phyloP scores from a whole-genome alignment of 371 early-diverging fungal species.

The Chytridium lagenaria region DNA sequence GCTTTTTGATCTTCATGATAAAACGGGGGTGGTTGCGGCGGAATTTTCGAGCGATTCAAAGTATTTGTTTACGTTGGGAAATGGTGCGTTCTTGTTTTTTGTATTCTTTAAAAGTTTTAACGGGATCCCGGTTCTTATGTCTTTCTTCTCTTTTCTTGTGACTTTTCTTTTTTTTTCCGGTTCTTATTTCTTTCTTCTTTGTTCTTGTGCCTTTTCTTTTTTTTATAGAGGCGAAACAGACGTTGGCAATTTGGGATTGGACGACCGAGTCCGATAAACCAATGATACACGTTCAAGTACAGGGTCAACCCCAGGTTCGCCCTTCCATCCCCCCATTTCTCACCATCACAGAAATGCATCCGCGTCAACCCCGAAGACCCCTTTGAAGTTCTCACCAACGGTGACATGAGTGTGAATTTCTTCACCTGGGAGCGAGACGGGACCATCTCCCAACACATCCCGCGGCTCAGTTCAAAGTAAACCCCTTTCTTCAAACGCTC shows the following conservation, averaged over 20 bases:
- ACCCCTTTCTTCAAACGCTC: background rate
- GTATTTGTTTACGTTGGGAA: constrained; percentile 54
- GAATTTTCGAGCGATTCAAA: constrained; percentile 49
- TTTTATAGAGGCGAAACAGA: constrained; percentile 41
- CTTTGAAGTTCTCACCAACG: constrained; percentile 49
- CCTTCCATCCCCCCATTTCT: background rate
- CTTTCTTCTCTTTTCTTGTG: too few species aligned
- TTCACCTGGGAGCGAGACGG: constrained; percentile 41
- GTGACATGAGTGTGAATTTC: constrained; percentile 45
- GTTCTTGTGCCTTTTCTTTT: background rate
- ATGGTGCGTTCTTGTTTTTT: constrained; percentile 38
- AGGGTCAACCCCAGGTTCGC: constrained; percentile 49
- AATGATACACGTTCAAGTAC: constrained; percentile 29
- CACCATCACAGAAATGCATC: constrained; percentile 33
- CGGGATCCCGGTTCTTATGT: too few species aligned
- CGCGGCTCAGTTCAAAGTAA: constrained; percentile 49
- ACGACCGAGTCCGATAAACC: constrained; percentile 46
- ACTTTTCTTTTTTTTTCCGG: too few species aligned
- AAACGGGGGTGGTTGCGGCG: constrained; percentile 44
- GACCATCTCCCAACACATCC: constrained; percentile 43
- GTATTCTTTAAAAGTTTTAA: background rate
- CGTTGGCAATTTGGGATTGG: constrained; percentile 60
- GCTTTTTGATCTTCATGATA: constrained; percentile 55
- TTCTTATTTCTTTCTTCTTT: too few species aligned
- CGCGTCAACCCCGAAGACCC: constrained; percentile 49